Evolutionary conservation across 306 rosid genomes (phyloP), one percentile per base, ranked within the genome.

Genomic region (Quercus gilva): DNA sequence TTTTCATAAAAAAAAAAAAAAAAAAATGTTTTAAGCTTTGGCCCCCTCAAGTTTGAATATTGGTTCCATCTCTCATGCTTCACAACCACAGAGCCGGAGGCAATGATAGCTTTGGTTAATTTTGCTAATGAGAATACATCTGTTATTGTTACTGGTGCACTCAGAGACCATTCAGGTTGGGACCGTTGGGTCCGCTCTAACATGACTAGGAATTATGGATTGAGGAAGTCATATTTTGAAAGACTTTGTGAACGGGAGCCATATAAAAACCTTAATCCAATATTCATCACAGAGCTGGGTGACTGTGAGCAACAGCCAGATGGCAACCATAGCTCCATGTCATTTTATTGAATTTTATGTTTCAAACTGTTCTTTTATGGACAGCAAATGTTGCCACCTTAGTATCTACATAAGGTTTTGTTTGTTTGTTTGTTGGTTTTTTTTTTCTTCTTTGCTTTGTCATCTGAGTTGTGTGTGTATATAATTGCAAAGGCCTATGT

Each of bases 1-100:
- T n/a, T n/a, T n/a, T n/a, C n/a, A n/a, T n/a, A n/a, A n/a, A n/a
- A n/a, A n/a, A n/a, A n/a, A n/a, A n/a, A n/a, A n/a, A n/a, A n/a
- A n/a, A n/a, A n/a, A n/a, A n/a, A n/a, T n/a, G n/a, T n/a, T n/a
- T n/a, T n/a, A n/a, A n/a, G n/a, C n/a, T n/a, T n/a, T n/a, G n/a
- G n/a, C n/a, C n/a, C n/a, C n/a, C n/a, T n/a, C n/a, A n/a, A n/a
- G n/a, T n/a, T n/a, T n/a, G n/a, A n/a, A n/a, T n/a, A n/a, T n/a
- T n/a, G n/a, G n/a, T n/a, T n/a, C n/a, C n/a, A n/a, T n/a, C n/a
- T n/a, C 74, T 79, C 85, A 3, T 63, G n/a, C n/a, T n/a, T n/a
- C n/a, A n/a, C 71, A 41, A 74, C 84, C 51, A 84, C 67, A 12
- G 83, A 87, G 75, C 88, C 83, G 0, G 86, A 82, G 79, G 71